Percentiles rank a stretch among this genome's conserved stretches.
phyloP scores from a whole-genome alignment of 257 asterid genomes.

The Buddleja alternifolia region DNA sequence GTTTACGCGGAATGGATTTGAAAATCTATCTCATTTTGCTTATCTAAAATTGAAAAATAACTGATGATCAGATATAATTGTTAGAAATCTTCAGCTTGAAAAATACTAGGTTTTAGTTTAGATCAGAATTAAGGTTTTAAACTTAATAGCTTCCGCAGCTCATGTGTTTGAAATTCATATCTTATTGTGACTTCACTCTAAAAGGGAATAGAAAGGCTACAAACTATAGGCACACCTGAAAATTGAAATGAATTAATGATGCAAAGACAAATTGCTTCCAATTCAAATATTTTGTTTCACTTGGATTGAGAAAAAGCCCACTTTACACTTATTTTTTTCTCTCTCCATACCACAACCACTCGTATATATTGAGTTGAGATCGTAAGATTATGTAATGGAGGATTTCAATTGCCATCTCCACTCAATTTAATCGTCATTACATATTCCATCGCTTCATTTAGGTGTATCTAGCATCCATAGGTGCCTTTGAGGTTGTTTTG shows the following conservation, averaged over 20 bases:
- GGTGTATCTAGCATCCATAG: no score
- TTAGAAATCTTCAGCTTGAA: conserved; percentile 4
- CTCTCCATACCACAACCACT: no score
- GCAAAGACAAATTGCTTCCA: not conserved
- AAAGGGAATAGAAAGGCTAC: not conserved
- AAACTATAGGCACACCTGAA: not conserved
- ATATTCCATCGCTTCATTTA: no score
- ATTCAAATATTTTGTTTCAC: no score
- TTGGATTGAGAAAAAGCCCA: no score
- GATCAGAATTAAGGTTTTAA: not conserved
- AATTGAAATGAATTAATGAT: not conserved
- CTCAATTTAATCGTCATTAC: no score
- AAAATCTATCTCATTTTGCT: not conserved
- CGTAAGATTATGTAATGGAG: no score
- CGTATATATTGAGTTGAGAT: no score
- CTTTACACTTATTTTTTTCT: no score
- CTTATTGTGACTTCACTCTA: not conserved
- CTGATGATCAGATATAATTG: conserved; percentile 18
- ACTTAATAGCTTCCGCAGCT: not conserved
- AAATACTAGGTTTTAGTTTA: not conserved
- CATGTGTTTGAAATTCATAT: not conserved
- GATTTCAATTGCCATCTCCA: no score
- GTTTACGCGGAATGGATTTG: conserved; percentile 15
- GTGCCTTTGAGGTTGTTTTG: no score
- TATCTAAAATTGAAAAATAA: not conserved